Base-by-base conservation (phyloP, 2,329 filamentous ascomycete genomes). In the Stachybotrys elegans region DNA sequence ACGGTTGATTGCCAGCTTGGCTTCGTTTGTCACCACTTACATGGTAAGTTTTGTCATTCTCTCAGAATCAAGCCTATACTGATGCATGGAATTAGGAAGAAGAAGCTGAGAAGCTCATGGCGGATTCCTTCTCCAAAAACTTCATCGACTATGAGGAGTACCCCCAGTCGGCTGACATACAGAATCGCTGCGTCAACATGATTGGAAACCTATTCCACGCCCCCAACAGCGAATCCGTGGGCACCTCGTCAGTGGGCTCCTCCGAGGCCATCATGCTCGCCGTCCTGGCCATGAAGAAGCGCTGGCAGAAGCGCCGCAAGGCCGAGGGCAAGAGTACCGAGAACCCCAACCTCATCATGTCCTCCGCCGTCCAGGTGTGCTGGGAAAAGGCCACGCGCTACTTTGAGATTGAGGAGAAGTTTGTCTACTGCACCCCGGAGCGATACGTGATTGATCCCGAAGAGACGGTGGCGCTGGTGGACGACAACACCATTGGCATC, bases 31-130 rank as follows among this genome's bases (percentile, higher is more conserved):
- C 52, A 95, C 91, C 2, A 96, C 92, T 1, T 96, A 94, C 72
- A 96, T 95, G 90, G 86, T 88, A 72, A 55, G 69, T n/a, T n/a
- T n/a, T n/a, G n/a, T n/a, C n/a, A n/a, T n/a, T n/a, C n/a, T n/a
- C n/a, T n/a, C n/a, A n/a, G n/a, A n/a, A n/a, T n/a, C n/a, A n/a
- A n/a, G n/a, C n/a, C n/a, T n/a, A n/a, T n/a, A n/a, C n/a, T 34
- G n/a, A n/a, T n/a, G n/a, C n/a, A n/a, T n/a, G n/a, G n/a, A n/a
- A n/a, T 2, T 55, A 88, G 86, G 91, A 96, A 71, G 88, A 95
- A 37, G 92, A 96, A 67, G 91, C 86, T 17, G 91, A 96, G 70
- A 90, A 94, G 68, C 86, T 96, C 67, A 97, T 97, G 92, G 73
- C 83, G 52, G 89, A 96, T 52, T 81, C 86, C 43, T 89, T 96